A percentile compares a stretch with the other conserved stretches of the same genome.
These are phyloP conservation scores for Calonectria honghensis DNA, from an alignment of 2,329 filamentous ascomycete species.

Conservation along the genomic window DNA sequence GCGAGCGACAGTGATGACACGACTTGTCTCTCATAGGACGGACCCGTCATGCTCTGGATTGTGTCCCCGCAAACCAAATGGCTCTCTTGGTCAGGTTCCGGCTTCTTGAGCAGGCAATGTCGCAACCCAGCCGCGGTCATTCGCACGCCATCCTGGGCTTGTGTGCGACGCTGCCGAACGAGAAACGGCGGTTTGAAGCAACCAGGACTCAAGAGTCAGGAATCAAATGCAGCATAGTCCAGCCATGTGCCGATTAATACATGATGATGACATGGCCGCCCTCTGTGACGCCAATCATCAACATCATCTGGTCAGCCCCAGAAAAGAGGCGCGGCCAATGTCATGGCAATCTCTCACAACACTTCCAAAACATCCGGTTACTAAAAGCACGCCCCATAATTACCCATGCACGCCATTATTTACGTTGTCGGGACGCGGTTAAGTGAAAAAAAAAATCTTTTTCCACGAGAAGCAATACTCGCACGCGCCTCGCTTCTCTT, in stretches of 20 bases:
- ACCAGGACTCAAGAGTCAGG: conserved; percentile 37
- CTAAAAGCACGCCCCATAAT: conserved; percentile 29
- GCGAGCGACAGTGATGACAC: conserved; percentile 50
- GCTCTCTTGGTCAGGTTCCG: conserved; percentile 27
- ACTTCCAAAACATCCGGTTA: conserved; percentile 40
- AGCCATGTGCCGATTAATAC: conserved; percentile 52
- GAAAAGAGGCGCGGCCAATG: conserved; percentile 42
- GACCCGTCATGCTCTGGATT: conserved; percentile 29
- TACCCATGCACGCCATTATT: conserved; percentile 10
- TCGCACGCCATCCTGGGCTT: conserved; percentile 16
- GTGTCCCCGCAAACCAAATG: conserved; percentile 25
- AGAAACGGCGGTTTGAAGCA: conserved; percentile 23
- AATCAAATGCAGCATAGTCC: conserved; percentile 31
- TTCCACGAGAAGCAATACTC: conserved; percentile 11
- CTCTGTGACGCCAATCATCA: conserved; percentile 44
- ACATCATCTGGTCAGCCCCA: conserved; percentile 39
- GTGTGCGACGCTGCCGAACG: conserved; percentile 30
- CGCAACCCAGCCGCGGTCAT: conserved; percentile 32
- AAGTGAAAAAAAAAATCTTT: conserved; percentile 8
- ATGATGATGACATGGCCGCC: conserved; percentile 53
- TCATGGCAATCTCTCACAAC: conserved; percentile 46
- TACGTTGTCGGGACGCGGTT: conserved; percentile 6
- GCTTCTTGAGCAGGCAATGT: conserved; percentile 20
- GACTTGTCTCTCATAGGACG: conserved; percentile 41
- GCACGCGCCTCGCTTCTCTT: conserved; percentile 19